Conservation (phyloP, 257 asterid genomes). For the Solanum sitiens region DNA sequence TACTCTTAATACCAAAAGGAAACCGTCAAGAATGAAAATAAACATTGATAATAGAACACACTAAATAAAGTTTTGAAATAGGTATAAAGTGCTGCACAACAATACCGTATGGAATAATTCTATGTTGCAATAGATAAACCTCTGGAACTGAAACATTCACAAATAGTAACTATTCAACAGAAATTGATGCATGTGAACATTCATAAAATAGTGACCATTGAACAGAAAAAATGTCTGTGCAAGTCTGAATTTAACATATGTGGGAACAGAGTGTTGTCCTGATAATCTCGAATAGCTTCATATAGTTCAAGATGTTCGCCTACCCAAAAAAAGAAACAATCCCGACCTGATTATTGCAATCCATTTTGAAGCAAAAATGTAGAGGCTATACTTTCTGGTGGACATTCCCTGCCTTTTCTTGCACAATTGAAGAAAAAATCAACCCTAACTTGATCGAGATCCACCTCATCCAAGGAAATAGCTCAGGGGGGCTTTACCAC, state of each 20-base stretch:
- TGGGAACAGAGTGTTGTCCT: conserved; percentile 72
- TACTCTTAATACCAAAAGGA: conserved; percentile 35
- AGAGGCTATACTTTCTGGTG: neutral
- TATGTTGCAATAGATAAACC: neutral
- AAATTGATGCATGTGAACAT: neutral
- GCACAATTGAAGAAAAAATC: conserved; percentile 79
- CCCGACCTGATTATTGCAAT: neutral
- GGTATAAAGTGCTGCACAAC: neutral
- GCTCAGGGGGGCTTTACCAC: conserved; percentile 12
- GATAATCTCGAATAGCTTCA: conserved; percentile 88
- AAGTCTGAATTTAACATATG: conserved; percentile 48
- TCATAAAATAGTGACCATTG: neutral
- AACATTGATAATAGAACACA: neutral
- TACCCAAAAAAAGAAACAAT: conserved; percentile 8
- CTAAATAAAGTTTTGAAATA: neutral
- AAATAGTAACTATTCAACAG: neutral
- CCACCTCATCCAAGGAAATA: conserved; percentile 89
- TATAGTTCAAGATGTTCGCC: conserved; percentile 88
- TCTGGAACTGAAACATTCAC: neutral
- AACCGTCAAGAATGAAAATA: neutral
- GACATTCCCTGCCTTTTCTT: conserved; percentile 55
- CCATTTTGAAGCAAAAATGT: neutral
- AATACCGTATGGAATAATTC: neutral
- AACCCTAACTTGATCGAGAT: conserved; percentile 94
- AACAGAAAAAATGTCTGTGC: neutral